Conservation (phyloP, 257 asterid genomes). For the Dorcoceras hygrometricum region DNA sequence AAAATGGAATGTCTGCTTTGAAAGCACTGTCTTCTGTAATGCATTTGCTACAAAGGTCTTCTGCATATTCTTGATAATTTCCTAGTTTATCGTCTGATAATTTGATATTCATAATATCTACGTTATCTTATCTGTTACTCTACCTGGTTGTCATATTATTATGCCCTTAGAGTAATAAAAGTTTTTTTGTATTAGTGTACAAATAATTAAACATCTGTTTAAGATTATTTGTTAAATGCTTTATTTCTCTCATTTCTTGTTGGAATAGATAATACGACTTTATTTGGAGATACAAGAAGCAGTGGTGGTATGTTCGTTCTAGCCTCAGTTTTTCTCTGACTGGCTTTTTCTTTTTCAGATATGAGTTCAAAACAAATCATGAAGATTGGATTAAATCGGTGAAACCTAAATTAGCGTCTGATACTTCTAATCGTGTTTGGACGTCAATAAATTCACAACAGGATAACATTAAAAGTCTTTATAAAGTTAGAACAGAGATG, state of each 20-base stretch:
- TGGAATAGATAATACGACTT: slow-evolving; percentile 3
- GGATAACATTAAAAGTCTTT: slow-evolving; percentile 66
- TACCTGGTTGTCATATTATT: slow-evolving; percentile 7
- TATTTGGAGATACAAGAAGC: slow-evolving; percentile 9
- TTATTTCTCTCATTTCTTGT: slow-evolving; percentile 9
- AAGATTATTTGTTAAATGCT: slow-evolving; percentile 11
- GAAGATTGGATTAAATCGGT: slow-evolving; percentile 81
- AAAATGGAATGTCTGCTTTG: slow-evolving; percentile 55
- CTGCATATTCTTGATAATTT: slow-evolving; percentile 5
- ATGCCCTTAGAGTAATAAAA: neutral
- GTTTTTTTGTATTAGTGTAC: neutral
- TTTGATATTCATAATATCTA: neutral
- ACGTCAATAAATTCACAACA: slow-evolving; percentile 52
- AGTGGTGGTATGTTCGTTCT: neutral
- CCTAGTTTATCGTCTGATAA: slow-evolving; percentile 6
- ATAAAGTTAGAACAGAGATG: slow-evolving; percentile 79
- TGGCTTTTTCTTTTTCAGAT: slow-evolving; percentile 42
- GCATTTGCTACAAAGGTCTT: slow-evolving; percentile 74
- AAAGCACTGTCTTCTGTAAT: slow-evolving; percentile 71
- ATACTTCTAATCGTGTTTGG: slow-evolving; percentile 52
- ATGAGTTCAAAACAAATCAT: slow-evolving; percentile 81
- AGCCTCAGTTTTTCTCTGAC: slow-evolving; percentile 25
- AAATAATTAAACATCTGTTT: slow-evolving; percentile 1
- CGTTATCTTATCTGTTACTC: neutral
- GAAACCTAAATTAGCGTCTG: slow-evolving; percentile 63